A percentile compares a stretch with the other conserved stretches of the same genome.
Conservation (phyloP, 2,329 filamentous ascomycete species). For the Trichophyton equinum region DNA sequence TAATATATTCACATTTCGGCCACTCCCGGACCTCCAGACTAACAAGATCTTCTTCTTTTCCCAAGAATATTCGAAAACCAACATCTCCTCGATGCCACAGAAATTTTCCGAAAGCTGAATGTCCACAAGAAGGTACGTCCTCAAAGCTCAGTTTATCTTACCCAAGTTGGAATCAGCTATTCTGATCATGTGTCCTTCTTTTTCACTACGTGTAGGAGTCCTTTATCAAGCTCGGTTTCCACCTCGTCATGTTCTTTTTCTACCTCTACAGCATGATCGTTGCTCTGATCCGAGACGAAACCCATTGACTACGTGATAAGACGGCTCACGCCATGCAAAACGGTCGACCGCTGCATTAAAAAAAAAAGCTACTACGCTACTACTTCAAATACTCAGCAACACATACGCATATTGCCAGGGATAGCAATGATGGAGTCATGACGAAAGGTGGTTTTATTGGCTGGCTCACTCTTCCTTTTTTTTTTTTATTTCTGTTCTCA, state of each 20-base stretch:
- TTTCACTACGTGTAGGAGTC: constrained; percentile 56
- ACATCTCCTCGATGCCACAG: constrained; percentile 90
- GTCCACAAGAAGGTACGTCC: constrained; percentile 83
- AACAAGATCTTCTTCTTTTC: constrained; percentile 11
- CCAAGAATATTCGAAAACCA: constrained; percentile 89
- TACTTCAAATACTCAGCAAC: neutral
- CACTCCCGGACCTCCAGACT: constrained; percentile 7
- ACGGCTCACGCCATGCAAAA: constrained; percentile 31
- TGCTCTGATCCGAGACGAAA: constrained; percentile 89
- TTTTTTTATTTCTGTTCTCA: neutral
- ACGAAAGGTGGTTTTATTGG: constrained; percentile 1
- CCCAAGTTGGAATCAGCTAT: too few relatives aligned
- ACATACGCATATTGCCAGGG: neutral
- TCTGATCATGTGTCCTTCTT: neutral
- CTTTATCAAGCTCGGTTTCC: constrained; percentile 97
- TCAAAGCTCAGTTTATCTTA: constrained; percentile 6
- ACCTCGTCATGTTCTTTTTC: constrained; percentile 99
- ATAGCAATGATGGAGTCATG: neutral
- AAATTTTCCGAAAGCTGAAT: constrained; percentile 98
- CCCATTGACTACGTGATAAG: constrained; percentile 49
- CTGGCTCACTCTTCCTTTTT: neutral
- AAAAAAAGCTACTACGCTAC: neutral
- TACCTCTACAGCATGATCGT: constrained; percentile 99
- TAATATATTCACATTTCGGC: neutral
- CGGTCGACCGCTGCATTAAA: constrained; percentile 15